These are phyloP conservation scores for Wallacemonas sp. DNA, from an alignment of 208 protist genomes.

Conservation along the genomic window DNA sequence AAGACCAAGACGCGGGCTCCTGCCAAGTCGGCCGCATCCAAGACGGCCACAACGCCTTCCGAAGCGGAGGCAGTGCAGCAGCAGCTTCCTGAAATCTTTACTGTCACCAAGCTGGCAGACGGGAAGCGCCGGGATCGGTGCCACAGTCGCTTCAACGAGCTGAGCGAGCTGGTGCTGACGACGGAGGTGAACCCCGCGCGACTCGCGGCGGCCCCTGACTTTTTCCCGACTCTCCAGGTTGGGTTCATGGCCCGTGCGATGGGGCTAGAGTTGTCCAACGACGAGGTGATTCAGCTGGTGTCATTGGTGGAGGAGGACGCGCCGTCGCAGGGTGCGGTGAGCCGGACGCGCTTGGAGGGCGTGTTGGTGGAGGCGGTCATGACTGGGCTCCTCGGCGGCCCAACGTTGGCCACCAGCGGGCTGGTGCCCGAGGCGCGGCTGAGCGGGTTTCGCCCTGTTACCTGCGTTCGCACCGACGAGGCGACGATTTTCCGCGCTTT, in stretches of 20 bases:
- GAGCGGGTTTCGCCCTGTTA: conserved; percentile 19
- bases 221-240: conserved; percentile 72
- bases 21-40: conserved; percentile 1
- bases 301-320: conserved; percentile 75
- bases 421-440: conserved; percentile 16
- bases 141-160: conserved; percentile 34
- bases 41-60: neutral
- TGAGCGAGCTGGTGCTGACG: conserved; percentile 29
- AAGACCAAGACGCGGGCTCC: neutral
- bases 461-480: conserved; percentile 59
- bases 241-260: conserved; percentile 84
- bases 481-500: conserved; percentile 74
- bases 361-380: conserved; percentile 79
- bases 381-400: conserved; percentile 63
- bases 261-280: conserved; percentile 78
- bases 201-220: conserved; percentile 11
- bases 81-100: conserved; percentile 8
- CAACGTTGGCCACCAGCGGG: conserved; percentile 26
- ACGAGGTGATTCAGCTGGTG: conserved; percentile 59
- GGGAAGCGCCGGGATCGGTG: conserved; percentile 19
- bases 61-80: conserved; percentile 7
- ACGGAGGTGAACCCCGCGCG: conserved; percentile 21
- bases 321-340: conserved; percentile 61
- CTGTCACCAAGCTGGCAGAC: conserved; percentile 3
- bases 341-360: conserved; percentile 36